Percentiles rank a stretch among this genome's conserved stretches.
Evolutionary conservation across 345 rosid species (phyloP).

Genomic region (Acer campestre): DNA sequence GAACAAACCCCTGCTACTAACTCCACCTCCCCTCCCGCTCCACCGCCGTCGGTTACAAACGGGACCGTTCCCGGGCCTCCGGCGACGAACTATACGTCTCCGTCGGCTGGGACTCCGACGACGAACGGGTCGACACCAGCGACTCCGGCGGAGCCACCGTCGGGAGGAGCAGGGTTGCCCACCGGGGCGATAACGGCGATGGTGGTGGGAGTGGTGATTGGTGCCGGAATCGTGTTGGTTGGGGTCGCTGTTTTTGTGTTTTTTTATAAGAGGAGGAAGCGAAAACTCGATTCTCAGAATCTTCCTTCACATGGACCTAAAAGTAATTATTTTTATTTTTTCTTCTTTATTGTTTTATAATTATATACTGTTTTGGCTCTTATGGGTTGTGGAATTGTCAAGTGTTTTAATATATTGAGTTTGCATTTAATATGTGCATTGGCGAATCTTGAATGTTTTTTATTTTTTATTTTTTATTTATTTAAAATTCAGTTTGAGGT

Average conservation of each 20-base stretch:
- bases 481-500: no score
- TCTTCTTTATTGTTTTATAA: background rate
- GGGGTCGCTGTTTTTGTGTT: conserved; percentile 22
- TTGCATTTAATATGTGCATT: background rate
- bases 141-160: no score
- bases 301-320: conserved; percentile 5
- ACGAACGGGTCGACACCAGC: background rate
- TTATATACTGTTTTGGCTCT: background rate
- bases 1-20: conserved; percentile 16
- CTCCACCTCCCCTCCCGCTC: conserved; percentile 18
- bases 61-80: background rate
- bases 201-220: conserved; percentile 32
- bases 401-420: background rate
- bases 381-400: background rate
- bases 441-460: background rate
- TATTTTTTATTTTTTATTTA: background rate
- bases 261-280: conserved; percentile 27
- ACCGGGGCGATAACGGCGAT: conserved; percentile 18
- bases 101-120: background rate
- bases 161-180: background rate
- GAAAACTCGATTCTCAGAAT: conserved; percentile 20
- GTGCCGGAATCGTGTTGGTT: conserved; percentile 30
- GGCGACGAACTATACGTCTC: no score
- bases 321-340: conserved; percentile 12
- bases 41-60: background rate